Conservation (phyloP, 202 grass and related monocot species). For the Hordeum pubiflorum region DNA sequence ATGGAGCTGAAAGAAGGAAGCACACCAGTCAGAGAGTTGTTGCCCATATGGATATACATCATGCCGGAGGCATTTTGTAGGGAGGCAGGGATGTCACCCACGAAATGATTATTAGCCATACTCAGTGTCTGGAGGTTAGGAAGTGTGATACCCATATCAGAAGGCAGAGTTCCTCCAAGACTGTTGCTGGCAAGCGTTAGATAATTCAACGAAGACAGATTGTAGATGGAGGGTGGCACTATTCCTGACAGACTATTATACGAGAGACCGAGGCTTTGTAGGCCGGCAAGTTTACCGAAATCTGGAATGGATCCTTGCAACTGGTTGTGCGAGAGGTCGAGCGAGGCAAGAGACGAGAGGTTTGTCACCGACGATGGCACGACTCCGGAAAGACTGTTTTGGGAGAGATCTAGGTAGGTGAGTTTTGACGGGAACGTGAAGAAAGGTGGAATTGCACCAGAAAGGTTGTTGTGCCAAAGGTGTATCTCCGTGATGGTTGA, state of each 20-base stretch:
- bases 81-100: slow-evolving; percentile 35
- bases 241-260: slow-evolving; percentile 13
- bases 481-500: background rate
- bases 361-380: slow-evolving; percentile 9
- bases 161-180: slow-evolving; percentile 17
- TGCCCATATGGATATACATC: background rate
- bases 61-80: slow-evolving; percentile 25
- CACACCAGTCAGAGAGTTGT: slow-evolving; percentile 19
- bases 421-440: background rate
- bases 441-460: background rate
- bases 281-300: background rate
- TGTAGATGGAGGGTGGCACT: background rate
- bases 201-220: background rate
- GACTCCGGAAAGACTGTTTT: background rate
- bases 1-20: slow-evolving; percentile 18
- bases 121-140: background rate
- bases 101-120: slow-evolving; percentile 10
- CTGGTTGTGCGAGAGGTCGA: background rate
- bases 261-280: background rate
- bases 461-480: background rate
- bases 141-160: slow-evolving; percentile 23
- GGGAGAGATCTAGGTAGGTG: background rate
- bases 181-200: background rate
- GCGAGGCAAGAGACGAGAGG: background rate
- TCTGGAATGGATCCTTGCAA: slow-evolving; percentile 1